Evolutionary conservation across 1,139 yeast genomes (phyloP), one percentile per base, ranked within the genome.

Genomic region (Blastobotrys buckinghamii): DNA sequence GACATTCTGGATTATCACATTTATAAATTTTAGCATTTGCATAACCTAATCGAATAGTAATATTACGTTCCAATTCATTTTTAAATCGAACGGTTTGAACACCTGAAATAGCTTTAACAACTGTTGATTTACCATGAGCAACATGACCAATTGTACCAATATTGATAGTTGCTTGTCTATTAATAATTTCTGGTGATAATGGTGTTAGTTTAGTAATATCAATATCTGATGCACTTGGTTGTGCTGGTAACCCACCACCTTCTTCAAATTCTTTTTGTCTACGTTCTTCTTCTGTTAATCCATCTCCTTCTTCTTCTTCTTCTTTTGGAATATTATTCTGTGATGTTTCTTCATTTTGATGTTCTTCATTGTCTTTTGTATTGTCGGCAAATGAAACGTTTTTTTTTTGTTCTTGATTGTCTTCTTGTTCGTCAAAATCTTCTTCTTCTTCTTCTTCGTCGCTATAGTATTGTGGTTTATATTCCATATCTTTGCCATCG

Each of bases 61-160:
- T 94, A 65, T 94, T 94, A 80, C 99, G 88, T 77, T 94, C 98
- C 67, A 94, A 79, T 62, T 92, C 97, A 72, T 90, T 96, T 77
- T 90, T 92, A 78, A 94, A 94, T 72, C 98, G 86, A 58, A 94
- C 98, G 16, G 98, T 94, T 70, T 92, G 98, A 41, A 94, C 97
- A 52, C 98, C 98, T 2, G 97, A 90, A 59, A 94, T 94, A 57
- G 99, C 99, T 73, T 95, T 86, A 47, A 94, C 98, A 49, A 94
- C 98, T 10, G 99, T 94, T 47, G 96, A 84, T 70, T 94, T 94
- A 73, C 99, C 99, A 75, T 94, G 99, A 51, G 97, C 98, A 62
- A 94, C 99, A 70, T 92, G 98, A 55, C 98, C 98, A 70, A 92
- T 92, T 53, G 98, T 94, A 71, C 99, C 99, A 63, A 94, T 94